Evolutionary conservation across 2,329 filamentous ascomycete species (phyloP).

Genomic region (Apiospora saccharicola): DNA sequence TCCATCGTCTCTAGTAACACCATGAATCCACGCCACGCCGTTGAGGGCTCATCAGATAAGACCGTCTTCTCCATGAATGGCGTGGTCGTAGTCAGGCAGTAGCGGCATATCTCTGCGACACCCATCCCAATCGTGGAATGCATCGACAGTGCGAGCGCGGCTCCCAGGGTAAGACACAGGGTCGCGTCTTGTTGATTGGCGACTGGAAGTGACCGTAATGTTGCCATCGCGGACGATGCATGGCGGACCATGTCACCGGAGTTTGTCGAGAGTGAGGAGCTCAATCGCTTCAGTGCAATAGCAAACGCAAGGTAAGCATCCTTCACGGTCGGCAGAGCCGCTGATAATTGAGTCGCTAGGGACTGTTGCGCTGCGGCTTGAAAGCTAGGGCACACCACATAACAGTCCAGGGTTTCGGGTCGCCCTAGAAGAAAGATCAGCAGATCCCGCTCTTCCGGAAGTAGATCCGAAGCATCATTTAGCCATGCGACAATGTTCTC

Average conservation of each 20-base stretch:
- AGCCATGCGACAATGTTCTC: background rate
- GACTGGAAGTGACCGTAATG: conserved; percentile 35
- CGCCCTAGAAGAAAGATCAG: conserved; percentile 34
- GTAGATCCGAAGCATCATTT: conserved; percentile 27
- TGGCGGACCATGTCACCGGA: conserved; percentile 29
- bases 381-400: conserved; percentile 35
- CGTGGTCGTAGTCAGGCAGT: conserved; percentile 35
- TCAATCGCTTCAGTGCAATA: conserved; percentile 32
- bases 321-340: conserved; percentile 34
- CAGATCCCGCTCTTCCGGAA: conserved; percentile 34
- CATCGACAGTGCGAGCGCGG: conserved; percentile 35
- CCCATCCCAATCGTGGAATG: conserved; percentile 39
- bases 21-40: conserved; percentile 35
- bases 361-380: conserved; percentile 32
- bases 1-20: conserved; percentile 38
- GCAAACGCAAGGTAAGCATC: conserved; percentile 40
- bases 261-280: conserved; percentile 28
- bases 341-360: conserved; percentile 30
- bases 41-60: conserved; percentile 28
- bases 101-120: conserved; percentile 36
- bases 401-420: conserved; percentile 34
- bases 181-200: conserved; percentile 31
- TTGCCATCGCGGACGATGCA: conserved; percentile 33
- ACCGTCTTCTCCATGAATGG: conserved; percentile 29
- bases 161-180: conserved; percentile 36